Base-by-base conservation (phyloP, 2,329 filamentous ascomycete genomes). In the Colletotrichum zoysiae region DNA sequence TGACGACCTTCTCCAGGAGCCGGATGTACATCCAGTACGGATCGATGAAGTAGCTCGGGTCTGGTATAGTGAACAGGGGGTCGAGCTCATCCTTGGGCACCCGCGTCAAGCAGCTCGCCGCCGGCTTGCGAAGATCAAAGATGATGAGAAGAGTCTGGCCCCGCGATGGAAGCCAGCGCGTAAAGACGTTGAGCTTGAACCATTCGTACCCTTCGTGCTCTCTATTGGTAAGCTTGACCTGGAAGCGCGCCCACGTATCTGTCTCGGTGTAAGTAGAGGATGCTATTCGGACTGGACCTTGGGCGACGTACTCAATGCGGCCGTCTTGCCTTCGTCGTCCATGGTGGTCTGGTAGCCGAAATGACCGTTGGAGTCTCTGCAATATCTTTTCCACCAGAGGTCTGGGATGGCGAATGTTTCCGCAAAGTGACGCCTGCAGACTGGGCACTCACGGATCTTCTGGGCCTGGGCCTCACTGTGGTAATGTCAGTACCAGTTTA, bases 1-100 rank as follows among this genome's bases (percentile, higher is more conserved):
- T 59, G 3, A 79, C 75, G 3, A 85, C 48, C 26, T 81, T 77
- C 14, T 76, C 75, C 1, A 79, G 35, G 5, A 84, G 56, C 7
- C 65, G 69, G 1, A 75, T 67, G 46, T 84, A 82, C 3, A 80
- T 73, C 82, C 81, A 84, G 51, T 83, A 83, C 0, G 82, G 82
- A 30, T 79, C 77, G 33, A 65, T 65, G 48, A 46, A 60, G 51
- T 2, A 76, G 40, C 18, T 18, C 9, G 16, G 46, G 7, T 14
- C 44, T 40, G 1, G 73, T 56, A 40, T 20, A 7, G 33, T 23
- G 30, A 60, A 58, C 16, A 73, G 23, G 7, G 67, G 67, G 2
- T 70, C 67, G 40, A 9, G 56, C 48, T 69, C 69, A 11, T 46
- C 53, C 35, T n/a, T 26, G 5, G 69, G 69, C 2, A 71, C 65